A percentile compares a stretch with the other conserved stretches of the same genome.
phyloP scores from a whole-genome alignment of 805 yeast species.

The Monosporozyma unispora region DNA sequence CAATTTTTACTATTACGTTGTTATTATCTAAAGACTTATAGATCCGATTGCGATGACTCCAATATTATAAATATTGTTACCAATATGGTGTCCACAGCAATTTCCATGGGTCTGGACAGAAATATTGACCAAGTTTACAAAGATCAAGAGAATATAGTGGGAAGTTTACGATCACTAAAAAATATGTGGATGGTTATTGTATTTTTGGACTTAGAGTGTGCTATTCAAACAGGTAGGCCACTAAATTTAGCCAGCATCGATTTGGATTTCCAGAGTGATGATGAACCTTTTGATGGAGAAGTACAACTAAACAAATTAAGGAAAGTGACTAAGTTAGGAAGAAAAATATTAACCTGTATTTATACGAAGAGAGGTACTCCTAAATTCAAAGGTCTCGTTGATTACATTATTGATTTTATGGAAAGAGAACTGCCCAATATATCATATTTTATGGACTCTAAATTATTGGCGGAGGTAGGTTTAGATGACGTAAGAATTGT shows the following conservation, averaged over 20 bases:
- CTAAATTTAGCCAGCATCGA: conserved; percentile 7
- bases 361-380: conserved; percentile 9
- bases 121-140: conserved; percentile 13
- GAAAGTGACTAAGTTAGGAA: conserved; percentile 11
- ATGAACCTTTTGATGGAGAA: background rate
- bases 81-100: conserved; percentile 12
- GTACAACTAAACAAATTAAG: conserved; percentile 9
- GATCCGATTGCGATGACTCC: conserved; percentile 21
- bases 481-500: conserved; percentile 3
- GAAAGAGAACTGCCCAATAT: conserved; percentile 3
- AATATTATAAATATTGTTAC: conserved; percentile 12
- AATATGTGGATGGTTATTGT: conserved; percentile 24
- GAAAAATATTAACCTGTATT: conserved; percentile 12
- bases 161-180: conserved; percentile 15
- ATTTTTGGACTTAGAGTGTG: conserved; percentile 16
- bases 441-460: background rate
- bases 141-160: conserved; percentile 13
- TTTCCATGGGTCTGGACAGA: conserved; percentile 19
- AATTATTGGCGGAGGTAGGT: background rate
- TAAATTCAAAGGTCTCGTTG: conserved; percentile 3
- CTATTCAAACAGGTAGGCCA: conserved; percentile 22
- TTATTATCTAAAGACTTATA: conserved; percentile 1
- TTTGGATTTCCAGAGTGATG: conserved; percentile 6
- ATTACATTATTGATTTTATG: conserved; percentile 1
- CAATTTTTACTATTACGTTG: conserved; percentile 21